Evolutionary conservation across 2,329 filamentous ascomycete species (phyloP).

Genomic region (Aspergillus ochraceoroseus): DNA sequence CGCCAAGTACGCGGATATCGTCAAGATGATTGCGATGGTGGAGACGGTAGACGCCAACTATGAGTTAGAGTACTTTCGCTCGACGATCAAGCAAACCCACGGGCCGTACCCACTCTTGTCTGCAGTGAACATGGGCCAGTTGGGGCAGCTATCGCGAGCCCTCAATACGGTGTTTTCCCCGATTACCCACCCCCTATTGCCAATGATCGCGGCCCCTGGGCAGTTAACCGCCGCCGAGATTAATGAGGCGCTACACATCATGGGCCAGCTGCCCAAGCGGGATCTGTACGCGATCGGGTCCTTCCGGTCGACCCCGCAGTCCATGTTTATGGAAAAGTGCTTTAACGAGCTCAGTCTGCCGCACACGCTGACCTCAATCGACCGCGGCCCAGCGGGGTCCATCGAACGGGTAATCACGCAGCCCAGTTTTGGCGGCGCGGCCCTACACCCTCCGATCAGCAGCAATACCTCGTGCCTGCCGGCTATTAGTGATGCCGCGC

Average conservation of each 20-base stretch:
- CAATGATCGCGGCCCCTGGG: constrained; percentile 77
- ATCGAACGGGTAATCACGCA: constrained; percentile 69
- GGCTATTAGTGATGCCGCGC: constrained; percentile 67
- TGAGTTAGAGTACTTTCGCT: constrained; percentile 83
- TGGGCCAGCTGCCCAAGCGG: constrained; percentile 74
- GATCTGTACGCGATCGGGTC: constrained; percentile 76
- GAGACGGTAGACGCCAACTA: constrained; percentile 81
- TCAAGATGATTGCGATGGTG: constrained; percentile 86
- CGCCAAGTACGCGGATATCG: constrained; percentile 71
- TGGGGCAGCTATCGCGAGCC: constrained; percentile 77
- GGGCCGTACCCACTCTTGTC: constrained; percentile 67
- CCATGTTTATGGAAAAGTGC: constrained; percentile 80
- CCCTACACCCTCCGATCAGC: constrained; percentile 68
- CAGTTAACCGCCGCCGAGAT: constrained; percentile 83
- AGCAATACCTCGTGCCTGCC: constrained; percentile 56
- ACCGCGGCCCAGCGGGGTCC: constrained; percentile 61
- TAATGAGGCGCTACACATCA: constrained; percentile 69
- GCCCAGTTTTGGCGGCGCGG: constrained; percentile 74
- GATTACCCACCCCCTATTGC: constrained; percentile 78
- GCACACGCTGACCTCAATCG: constrained; percentile 70
- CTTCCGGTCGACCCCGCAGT: constrained; percentile 66
- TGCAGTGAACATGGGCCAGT: constrained; percentile 79
- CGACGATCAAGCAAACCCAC: constrained; percentile 64
- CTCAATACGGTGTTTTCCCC: constrained; percentile 83
- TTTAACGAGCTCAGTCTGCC: constrained; percentile 81